Evolutionary conservation across 257 asterid species (phyloP).

Genomic region (Solanum chilense): DNA sequence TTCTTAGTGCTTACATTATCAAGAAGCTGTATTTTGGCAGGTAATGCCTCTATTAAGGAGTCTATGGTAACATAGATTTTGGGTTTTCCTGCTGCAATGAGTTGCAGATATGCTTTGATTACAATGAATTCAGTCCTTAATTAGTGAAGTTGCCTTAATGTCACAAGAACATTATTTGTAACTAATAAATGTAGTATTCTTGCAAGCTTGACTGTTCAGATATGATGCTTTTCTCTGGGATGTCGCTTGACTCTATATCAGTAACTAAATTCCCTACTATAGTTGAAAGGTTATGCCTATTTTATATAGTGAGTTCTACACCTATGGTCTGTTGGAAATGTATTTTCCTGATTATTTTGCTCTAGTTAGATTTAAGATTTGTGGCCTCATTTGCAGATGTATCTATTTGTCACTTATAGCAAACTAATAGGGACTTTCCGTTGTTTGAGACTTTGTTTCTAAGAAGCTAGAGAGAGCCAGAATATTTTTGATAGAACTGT

Average conservation of each 20-base stretch:
- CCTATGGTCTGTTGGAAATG: background rate
- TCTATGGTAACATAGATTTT: background rate
- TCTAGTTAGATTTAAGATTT: background rate
- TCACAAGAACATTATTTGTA: background rate
- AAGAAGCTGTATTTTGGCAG: slow-evolving; percentile 36
- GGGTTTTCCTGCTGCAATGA: background rate
- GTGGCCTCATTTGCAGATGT: background rate
- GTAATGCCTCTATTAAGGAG: slow-evolving; percentile 1
- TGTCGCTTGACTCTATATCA: background rate
- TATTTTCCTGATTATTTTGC: background rate
- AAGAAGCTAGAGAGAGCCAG: background rate
- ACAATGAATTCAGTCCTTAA: background rate
- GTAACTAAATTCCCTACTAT: background rate
- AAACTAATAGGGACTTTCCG: background rate
- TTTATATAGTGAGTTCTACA: background rate
- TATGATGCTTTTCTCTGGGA: background rate
- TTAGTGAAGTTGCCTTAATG: background rate
- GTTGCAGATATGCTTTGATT: background rate
- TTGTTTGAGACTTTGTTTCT: background rate
- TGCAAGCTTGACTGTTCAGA: background rate
- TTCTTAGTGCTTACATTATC: slow-evolving; percentile 32
- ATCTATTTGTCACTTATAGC: background rate
- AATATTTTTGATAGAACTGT: background rate
- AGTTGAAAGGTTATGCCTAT: background rate
- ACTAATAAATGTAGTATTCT: background rate